Base-by-base conservation (phyloP, 257 asterid species). In the Solanum virginianum region DNA sequence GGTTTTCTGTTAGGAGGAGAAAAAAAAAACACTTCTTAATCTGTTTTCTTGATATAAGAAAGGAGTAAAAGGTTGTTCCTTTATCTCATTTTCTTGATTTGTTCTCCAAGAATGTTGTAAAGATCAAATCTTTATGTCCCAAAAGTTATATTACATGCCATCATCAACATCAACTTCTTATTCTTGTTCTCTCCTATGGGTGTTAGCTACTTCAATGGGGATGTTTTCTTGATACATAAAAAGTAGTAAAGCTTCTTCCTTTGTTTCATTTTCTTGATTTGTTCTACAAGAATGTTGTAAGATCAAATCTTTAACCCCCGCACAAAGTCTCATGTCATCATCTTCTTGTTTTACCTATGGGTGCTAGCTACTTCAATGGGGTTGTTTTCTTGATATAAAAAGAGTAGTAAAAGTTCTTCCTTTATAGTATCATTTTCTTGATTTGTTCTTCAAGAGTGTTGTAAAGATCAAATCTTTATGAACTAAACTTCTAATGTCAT, bases 171-270 rank as follows among this genome's bases (percentile, higher is more conserved):
- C 10, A 12, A 24, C 2, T 10, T 36, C 87, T 29, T 36, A 83
- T 49, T 45, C 89, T 18, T 84, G 85, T 77, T 24, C 10, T 59
- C 80, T 59, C 10, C 86, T 22, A 53, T 79, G 39, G 55, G 84
- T 26, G 22, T 83, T 82, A 54, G n/a, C n/a, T 66, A 41, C 86
- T 24, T 85, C 92, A 71, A 66, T 88, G 88, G 93, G 92, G 39
- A 87, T 82, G 90, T 72, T 84, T 43, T 88, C 0, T 71, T 71
- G 39, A 22, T 47, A 59, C 24, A 47, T 10, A 60, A 32, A 80
- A 1, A 80, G 51, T 80, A 26, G 41, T 63, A 4, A 63, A 26
- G 66, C 1, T 59, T 20, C 3, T 24, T 24, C 7, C 41, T 24
- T 63, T 2, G 13, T 6, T 39, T 63, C 41, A 63, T 36, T 29